Conservation (phyloP, 1,139 yeast species). For the Zygosaccharomyces pseudobailii region DNA sequence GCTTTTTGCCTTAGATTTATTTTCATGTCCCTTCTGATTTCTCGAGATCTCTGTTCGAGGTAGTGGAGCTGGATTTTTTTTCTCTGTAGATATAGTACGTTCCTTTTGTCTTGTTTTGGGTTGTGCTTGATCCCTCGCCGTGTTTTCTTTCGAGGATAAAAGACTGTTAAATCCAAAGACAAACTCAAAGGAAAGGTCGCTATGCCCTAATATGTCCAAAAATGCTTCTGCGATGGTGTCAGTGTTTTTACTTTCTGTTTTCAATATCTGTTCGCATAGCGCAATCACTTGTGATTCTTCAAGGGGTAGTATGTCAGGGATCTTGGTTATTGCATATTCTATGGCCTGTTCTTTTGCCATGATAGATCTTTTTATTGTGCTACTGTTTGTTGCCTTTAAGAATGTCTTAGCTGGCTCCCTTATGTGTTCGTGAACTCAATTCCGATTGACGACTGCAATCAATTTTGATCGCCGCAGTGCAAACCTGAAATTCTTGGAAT, state of each 20-base stretch:
- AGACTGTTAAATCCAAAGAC: slow-evolving; percentile 28
- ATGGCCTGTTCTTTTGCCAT: slow-evolving; percentile 32
- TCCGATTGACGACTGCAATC: neutral
- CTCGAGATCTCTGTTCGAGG: neutral
- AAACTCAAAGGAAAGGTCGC: slow-evolving; percentile 30
- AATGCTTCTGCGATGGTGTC: slow-evolving; percentile 30
- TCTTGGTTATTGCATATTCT: slow-evolving; percentile 23
- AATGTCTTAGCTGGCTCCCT: neutral
- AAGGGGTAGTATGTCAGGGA: slow-evolving; percentile 32
- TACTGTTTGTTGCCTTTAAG: neutral
- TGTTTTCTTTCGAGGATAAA: slow-evolving; percentile 6
- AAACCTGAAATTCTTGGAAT: neutral
- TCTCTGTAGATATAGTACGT: neutral
- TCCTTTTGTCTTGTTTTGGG: neutral
- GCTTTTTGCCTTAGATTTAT: slow-evolving; percentile 7
- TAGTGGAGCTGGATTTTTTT: slow-evolving; percentile 1
- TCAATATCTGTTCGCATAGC: slow-evolving; percentile 27
- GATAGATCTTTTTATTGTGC: neutral
- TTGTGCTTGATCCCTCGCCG: neutral
- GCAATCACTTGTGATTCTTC: slow-evolving; percentile 28
- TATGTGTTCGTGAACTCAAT: neutral
- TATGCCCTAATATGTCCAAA: slow-evolving; percentile 32
- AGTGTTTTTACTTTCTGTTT: slow-evolving; percentile 12
- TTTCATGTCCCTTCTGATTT: slow-evolving; percentile 13
- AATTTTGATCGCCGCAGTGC: neutral